Evolutionary conservation across 352 stramenopile species (phyloP).

Genomic region (Pythium insidiosum): DNA sequence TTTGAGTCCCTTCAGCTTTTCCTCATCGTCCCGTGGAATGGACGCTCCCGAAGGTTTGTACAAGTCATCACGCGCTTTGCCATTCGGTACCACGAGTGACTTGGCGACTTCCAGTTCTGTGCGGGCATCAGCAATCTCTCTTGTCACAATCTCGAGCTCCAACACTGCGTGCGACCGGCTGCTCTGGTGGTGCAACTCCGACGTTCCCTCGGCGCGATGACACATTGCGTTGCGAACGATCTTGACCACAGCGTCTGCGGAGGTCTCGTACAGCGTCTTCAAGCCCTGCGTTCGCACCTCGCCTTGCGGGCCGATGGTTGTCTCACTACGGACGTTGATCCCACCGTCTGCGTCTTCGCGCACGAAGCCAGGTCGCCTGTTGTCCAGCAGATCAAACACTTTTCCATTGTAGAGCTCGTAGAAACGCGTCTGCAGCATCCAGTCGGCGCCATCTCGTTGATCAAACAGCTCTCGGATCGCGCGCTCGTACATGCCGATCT

Average conservation of each 20-base stretch:
- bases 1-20: conserved; percentile 15
- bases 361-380: conserved; percentile 31
- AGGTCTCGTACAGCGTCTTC: conserved; percentile 17
- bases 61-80: conserved; percentile 43
- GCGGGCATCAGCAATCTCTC: conserved; percentile 22
- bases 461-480: conserved; percentile 28
- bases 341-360: conserved; percentile 32
- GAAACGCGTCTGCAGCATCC: conserved; percentile 42
- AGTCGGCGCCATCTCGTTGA: not conserved
- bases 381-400: conserved; percentile 43
- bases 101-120: conserved; percentile 19
- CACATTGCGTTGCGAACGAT: conserved; percentile 16
- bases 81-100: conserved; percentile 27
- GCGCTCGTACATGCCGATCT: conserved; percentile 30
- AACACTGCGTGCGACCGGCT: conserved; percentile 41
- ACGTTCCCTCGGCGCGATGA: conserved; percentile 30
- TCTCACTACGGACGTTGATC: conserved; percentile 43
- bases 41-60: no score
- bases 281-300: conserved; percentile 40
- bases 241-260: conserved; percentile 11
- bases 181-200: conserved; percentile 40
- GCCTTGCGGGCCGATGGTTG: conserved; percentile 26
- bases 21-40: no score
- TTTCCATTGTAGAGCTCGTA: conserved; percentile 55
- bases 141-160: conserved; percentile 46